Conservation (phyloP, 257 asterid species). For the Forsythia viridissima region DNA sequence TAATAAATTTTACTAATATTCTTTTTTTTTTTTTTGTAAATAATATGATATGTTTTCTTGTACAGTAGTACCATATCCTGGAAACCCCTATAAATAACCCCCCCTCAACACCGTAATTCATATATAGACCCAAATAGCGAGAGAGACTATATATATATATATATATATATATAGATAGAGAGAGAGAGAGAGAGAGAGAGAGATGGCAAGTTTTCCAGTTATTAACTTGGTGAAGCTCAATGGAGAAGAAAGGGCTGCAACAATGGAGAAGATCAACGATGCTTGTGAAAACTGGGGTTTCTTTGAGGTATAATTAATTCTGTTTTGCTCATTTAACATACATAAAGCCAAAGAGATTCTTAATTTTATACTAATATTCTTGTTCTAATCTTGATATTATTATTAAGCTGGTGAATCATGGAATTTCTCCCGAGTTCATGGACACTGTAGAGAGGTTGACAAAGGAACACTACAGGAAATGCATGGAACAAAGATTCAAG, state of each 20-base stretch:
- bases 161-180: too few relatives aligned
- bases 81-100: conserved; percentile 50
- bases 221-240: conserved; percentile 60
- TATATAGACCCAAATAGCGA: neutral
- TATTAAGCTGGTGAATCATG: conserved; percentile 55
- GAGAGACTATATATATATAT: too few relatives aligned
- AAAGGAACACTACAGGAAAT: conserved; percentile 58
- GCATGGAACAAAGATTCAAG: conserved; percentile 60
- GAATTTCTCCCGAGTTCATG: conserved; percentile 53
- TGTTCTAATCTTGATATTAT: neutral
- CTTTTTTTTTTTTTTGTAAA: conserved; percentile 14
- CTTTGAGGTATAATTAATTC: conserved; percentile 56
- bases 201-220: conserved; percentile 59
- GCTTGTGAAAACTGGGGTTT: conserved; percentile 79
- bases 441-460: conserved; percentile 65
- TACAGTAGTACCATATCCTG: neutral
- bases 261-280: conserved; percentile 58
- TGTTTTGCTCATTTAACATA: neutral
- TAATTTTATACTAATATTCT: neutral
- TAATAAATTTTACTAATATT: neutral
- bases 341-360: neutral
- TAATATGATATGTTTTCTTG: neutral
- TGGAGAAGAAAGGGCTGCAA: conserved; percentile 54
- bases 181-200: neutral
- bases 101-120: conserved; percentile 8